A percentile compares a stretch with the other conserved stretches of the same genome.
phyloP scores from a whole-genome alignment of 192 early-diverging fungal genomes.

The Mycoemilia scoparia region DNA sequence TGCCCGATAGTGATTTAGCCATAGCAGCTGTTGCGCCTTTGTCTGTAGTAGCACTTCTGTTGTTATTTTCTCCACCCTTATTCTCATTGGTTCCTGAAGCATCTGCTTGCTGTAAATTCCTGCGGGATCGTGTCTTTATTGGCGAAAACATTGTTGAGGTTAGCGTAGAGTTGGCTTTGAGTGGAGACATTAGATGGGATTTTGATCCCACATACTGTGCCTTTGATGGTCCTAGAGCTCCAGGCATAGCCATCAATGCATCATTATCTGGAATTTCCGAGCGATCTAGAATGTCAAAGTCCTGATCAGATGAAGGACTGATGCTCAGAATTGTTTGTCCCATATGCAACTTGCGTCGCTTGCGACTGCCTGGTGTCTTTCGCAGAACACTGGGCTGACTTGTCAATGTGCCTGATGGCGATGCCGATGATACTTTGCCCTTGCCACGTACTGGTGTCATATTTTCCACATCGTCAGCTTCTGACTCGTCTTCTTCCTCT shows the following conservation, averaged over 20 bases:
- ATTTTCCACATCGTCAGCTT: background rate
- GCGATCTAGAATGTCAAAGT: constrained; percentile 1
- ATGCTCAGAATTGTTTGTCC: constrained; percentile 8
- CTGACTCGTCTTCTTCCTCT: background rate
- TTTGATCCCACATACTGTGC: background rate
- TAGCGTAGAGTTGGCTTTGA: background rate
- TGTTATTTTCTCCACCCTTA: constrained; percentile 4
- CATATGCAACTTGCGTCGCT: constrained; percentile 12
- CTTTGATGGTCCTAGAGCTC: background rate
- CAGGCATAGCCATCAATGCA: background rate
- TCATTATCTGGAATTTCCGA: background rate
- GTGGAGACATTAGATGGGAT: background rate
- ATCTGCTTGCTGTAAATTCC: constrained; percentile 16
- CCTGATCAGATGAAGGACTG: constrained; percentile 1
- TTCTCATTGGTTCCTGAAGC: constrained; percentile 17
- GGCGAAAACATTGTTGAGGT: background rate
- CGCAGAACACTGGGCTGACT: background rate
- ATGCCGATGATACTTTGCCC: background rate
- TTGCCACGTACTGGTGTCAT: no score
- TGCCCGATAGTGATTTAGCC: background rate
- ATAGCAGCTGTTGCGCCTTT: background rate
- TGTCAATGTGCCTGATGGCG: background rate
- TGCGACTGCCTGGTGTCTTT: constrained; percentile 5
- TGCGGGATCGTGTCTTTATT: constrained; percentile 5
- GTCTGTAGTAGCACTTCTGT: background rate